A percentile compares a stretch with the other conserved stretches of the same genome.
Evolutionary conservation across 768 basidiomycete genomes (phyloP).

Genomic region (Pleurotus ostreatus): DNA sequence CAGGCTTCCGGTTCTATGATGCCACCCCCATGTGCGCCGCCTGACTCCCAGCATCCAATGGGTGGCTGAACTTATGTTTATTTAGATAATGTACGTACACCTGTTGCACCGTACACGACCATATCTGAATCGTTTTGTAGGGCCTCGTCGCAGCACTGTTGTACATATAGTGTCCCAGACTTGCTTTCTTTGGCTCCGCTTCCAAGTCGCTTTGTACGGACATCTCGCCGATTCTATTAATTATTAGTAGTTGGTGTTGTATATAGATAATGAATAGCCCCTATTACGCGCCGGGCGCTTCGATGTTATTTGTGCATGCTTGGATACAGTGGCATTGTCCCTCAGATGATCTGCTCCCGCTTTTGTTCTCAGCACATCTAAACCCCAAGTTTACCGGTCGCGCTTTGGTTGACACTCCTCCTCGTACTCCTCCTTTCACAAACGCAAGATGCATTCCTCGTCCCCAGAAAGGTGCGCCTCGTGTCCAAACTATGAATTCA

Average conservation of each 20-base stretch:
- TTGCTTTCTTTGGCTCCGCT: not conserved
- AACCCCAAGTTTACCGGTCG: not conserved
- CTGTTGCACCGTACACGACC: not conserved
- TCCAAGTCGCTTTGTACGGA: no score
- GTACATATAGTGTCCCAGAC: not conserved
- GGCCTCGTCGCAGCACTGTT: not conserved
- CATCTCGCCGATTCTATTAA: no score
- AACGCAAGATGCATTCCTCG: not conserved
- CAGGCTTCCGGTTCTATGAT: conserved; percentile 7
- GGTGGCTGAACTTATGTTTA: conserved; percentile 3
- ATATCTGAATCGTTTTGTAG: conserved; percentile 6
- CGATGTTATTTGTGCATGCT: not conserved
- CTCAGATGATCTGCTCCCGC: conserved; percentile 3
- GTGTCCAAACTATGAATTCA: not conserved
- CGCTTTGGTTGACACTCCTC: not conserved
- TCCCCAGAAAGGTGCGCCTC: conserved; percentile 4
- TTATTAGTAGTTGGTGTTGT: no score
- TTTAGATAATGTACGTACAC: conserved; percentile 8
- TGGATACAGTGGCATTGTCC: no score
- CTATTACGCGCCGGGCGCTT: no score
- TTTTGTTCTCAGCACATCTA: not conserved
- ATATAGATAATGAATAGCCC: no score
- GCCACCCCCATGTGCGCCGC: conserved; percentile 8
- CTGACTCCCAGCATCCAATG: conserved; percentile 8
- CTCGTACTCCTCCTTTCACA: not conserved